Evolutionary conservation across 2,329 filamentous ascomycete genomes (phyloP), one percentile per base, ranked within the genome.

Genomic region (Sporothrix euskadiensis): DNA sequence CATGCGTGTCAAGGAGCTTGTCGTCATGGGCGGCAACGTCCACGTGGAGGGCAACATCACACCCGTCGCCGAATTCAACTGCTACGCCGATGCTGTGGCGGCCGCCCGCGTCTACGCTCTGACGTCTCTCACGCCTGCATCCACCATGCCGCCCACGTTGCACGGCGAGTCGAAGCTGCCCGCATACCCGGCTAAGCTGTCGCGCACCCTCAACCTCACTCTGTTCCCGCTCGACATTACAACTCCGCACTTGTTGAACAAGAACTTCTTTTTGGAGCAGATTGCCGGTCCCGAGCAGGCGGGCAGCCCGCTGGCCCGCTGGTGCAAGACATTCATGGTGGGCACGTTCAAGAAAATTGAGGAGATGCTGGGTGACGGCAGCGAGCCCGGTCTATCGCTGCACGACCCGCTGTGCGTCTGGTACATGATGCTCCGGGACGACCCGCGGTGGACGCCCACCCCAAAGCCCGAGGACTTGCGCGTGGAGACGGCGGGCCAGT

Each of bases 1-100:
- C 81, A 86, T 99, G 72, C 89, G 90, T 59, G 93, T 90, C 68
- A 97, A 97, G 81, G 94, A 98, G 82, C 88, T 99, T 3, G 91
- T 97, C 4, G 92, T 98, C 65, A 99, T 99, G 96, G 96, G 95
- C 74, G 96, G 96, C 74, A 91, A 93, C 32, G 88, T 99, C 71
- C 86, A 92, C 74, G 84, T 90, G 61, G 87, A 90, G 69, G 96
- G 96, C 77, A 99, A 99, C 81, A 90, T 93, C 79, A 90, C 89
- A 63, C 95, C 96, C 1, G 88, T 91, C 14, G 94, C 93, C 75
- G 96, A 99, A 81, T 99, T 99, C 88, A 99, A 99, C 84, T 92
- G 92, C 73, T 97, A 94, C 79, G 94, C 96, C 73, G 97, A 99
- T 80, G 86, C 92, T 26, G 87, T 93, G 56, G 92, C 93, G 39